Conservation (phyloP, 257 asterid species). For the Anisodus tanguticus region DNA sequence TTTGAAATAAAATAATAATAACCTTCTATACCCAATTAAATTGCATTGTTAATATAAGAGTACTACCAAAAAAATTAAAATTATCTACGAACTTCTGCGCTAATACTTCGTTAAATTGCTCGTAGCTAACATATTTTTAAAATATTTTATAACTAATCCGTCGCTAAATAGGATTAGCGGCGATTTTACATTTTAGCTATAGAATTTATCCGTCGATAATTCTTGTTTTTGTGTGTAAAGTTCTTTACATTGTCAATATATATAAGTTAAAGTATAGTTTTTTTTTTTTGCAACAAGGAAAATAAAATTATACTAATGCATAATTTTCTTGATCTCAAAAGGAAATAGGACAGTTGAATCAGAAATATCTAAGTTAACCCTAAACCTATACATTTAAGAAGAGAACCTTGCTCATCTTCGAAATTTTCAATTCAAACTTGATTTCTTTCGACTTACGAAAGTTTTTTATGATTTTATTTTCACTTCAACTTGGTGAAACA, state of each 20-base stretch:
- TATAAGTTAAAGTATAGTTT: neutral
- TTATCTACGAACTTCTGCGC: too few species aligned
- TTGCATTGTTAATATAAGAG: neutral
- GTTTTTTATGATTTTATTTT: neutral
- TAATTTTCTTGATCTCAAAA: neutral
- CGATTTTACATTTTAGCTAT: too few species aligned
- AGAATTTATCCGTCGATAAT: too few species aligned
- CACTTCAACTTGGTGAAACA: neutral
- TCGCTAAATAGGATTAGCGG: too few species aligned
- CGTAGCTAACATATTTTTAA: neutral
- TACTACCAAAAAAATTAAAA: neutral
- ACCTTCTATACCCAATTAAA: neutral
- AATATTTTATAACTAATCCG: too few species aligned
- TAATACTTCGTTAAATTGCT: neutral
- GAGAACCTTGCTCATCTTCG: neutral
- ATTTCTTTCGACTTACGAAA: neutral
- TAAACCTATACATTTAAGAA: neutral
- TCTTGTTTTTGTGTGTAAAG: too few species aligned
- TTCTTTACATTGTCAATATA: neutral
- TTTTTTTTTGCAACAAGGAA: neutral
- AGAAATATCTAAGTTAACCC: neutral
- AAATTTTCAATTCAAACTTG: neutral
- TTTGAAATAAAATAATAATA: neutral
- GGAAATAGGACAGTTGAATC: neutral
- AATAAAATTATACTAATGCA: neutral